Conservation (phyloP, 257 asterid species). For the Penstemon eatonii region DNA sequence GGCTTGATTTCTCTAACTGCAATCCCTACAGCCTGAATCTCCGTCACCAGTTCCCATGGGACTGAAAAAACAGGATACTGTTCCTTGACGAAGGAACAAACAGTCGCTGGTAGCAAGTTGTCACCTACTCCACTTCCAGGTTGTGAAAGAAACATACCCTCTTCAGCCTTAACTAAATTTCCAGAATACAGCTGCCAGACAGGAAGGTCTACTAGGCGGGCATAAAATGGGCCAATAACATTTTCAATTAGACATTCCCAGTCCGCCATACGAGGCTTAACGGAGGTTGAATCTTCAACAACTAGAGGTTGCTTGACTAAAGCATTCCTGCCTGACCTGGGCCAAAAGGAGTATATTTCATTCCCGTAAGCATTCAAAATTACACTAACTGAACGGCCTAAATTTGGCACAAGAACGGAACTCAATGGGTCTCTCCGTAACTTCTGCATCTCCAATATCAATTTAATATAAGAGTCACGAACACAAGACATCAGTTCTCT, state of each 20-base stretch:
- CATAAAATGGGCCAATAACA: conserved; percentile 78
- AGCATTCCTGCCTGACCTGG: conserved; percentile 55
- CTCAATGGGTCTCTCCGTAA: conserved; percentile 70
- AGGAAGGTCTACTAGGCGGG: conserved; percentile 77
- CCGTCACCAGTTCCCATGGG: conserved; percentile 94
- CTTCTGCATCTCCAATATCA: conserved; percentile 90
- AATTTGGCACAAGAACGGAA: conserved; percentile 63
- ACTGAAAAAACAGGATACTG: conserved; percentile 97
- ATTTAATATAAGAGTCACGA: conserved; percentile 80
- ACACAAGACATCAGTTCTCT: conserved; percentile 92
- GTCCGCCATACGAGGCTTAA: conserved; percentile 58
- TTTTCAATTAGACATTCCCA: conserved; percentile 75
- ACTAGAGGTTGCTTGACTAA: conserved; percentile 33
- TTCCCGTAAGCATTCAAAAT: conserved; percentile 60
- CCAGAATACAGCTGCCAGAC: conserved; percentile 95
- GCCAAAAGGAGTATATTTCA: conserved; percentile 87
- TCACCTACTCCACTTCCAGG: conserved; percentile 84
- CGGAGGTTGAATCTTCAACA: conserved; percentile 40
- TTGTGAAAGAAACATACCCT: conserved; percentile 97
- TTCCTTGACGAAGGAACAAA: conserved; percentile 91
- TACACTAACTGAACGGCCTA: conserved; percentile 52
- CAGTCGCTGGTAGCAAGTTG: conserved; percentile 79
- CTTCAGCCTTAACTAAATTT: conserved; percentile 78
- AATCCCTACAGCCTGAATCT: conserved; percentile 81
- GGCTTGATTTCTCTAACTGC: conserved; percentile 86